phyloP scores from a whole-genome alignment of 139 green algal genomes.

The Pseudopediastrum boryanum region DNA sequence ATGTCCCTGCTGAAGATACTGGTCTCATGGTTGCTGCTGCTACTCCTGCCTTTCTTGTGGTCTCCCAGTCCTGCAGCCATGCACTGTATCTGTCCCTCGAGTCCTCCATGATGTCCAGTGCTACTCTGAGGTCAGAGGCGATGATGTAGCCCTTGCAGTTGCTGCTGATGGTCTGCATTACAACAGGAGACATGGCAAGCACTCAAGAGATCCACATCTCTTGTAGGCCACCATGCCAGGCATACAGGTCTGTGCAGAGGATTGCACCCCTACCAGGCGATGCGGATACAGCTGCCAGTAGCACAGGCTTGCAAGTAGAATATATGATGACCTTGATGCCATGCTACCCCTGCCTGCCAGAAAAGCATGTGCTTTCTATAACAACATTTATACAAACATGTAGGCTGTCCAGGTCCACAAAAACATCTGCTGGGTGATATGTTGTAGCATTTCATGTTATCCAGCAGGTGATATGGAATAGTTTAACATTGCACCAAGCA shows the following conservation, averaged over 20 bases:
- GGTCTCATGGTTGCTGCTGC: too few relatives aligned
- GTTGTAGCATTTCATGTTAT: neutral
- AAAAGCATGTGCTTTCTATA: too few relatives aligned
- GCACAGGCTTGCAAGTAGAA: neutral
- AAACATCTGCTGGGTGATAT: neutral
- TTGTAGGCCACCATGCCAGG: too few relatives aligned
- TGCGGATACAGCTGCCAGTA: neutral
- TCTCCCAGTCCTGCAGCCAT: conserved; percentile 1
- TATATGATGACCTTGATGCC: neutral
- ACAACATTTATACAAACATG: too few relatives aligned
- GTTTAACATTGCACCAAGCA: neutral
- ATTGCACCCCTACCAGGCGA: neutral
- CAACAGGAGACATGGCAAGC: neutral
- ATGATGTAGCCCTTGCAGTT: conserved; percentile 7
- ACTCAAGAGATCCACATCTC: too few relatives aligned
- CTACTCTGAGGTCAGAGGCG: conserved; percentile 17
- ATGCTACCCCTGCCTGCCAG: too few relatives aligned
- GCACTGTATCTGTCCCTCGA: neutral
- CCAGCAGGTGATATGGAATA: neutral
- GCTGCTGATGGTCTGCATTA: neutral
- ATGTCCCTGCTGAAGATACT: too few relatives aligned
- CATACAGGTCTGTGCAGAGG: neutral
- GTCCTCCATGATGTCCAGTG: conserved; percentile 22
- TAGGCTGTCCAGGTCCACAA: neutral
- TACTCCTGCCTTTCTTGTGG: too few relatives aligned